Evolutionary conservation across 441 rosid species (phyloP), one percentile per base, ranked within the genome.

Genomic region (Adansonia madagascariensis): DNA sequence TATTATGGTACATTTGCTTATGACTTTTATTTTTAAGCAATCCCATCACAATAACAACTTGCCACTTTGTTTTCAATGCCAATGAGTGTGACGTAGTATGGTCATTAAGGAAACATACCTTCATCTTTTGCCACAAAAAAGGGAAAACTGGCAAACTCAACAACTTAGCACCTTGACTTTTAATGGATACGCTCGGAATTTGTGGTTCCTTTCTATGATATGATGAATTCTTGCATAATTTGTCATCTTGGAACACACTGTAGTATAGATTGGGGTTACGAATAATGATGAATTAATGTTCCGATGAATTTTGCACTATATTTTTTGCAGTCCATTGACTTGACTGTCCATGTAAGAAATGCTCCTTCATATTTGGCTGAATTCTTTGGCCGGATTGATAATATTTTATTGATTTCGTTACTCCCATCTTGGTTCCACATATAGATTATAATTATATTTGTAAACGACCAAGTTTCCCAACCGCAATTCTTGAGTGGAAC

Each of bases 341-440:
- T 78, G 41, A 89, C 90, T 35, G 80, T 89, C 64, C 98, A 95
- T 49, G 98, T 88, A 78, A 90, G 97, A 60, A 95, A 87, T 82
- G 59, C 91, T 92, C 78, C 92, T 94, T 84, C 80, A 60, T 83
- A 82, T 82, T 85, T 85, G 82, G 88, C 89, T 73, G 68, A 78
- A 88, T 89, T 92, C 89, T 89, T 90, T 86, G 89, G 86, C 86
- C 73, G 80, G 79, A 71, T 73, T 27, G 31, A 27, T 27, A 27
- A 27, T 27, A 27, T 27, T 27, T 27, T 27, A 1, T 27, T 27
- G 31, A 27, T 27, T 1, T 27, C 31, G 31, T 27, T 1, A 27
- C 31, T 27, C 31, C 31, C 31, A 27, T 27, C 31, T 27, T 27
- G 31, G 31, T 27, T 27, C 2, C 31, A 27, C 31, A 27, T 27